Base-by-base conservation (phyloP, 2,329 filamentous ascomycete genomes). In the Colletotrichum siamense region DNA sequence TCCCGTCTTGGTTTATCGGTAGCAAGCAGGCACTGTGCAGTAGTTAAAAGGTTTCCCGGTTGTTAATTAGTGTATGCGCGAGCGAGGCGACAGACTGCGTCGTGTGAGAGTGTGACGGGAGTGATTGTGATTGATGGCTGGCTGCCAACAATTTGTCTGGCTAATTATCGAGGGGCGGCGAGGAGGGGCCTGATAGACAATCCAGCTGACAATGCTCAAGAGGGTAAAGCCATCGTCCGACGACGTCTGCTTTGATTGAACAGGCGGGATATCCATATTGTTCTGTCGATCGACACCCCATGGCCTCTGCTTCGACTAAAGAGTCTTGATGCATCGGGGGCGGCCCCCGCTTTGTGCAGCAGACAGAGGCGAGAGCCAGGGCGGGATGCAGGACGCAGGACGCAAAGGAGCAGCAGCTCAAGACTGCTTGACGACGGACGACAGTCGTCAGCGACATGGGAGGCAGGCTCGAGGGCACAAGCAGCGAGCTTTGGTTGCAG, bases 301-400 rank as follows among this genome's bases (percentile, higher is more conserved):
- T 55, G 63, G 24, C n/a, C 44, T 30, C 34, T 66, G 63, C 39
- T 28, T 70, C 36, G 30, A 71, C 64, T 52, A 59, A 34, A 62
- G 59, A 62, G 59, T 49, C 24, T 16, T 28, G 73, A 34, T 69
- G 73, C 57, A 69, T 76, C 39, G 70, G 70, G 70, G 64, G 57
- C 63, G 73, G 34, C 73, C 70, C 63, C 61, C 67, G 26, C 67
- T 13, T 65, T 26, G 59, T 65, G 66, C 66, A 73, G 59, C 61
- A 16, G 49, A 67, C 44, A 52, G 10, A 52, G 44, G 44, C 44
- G n/a, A n/a, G 66, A 57, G 67, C 32, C 55, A 73, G 57, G 66
- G 62, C 22, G 26, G 36, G 26, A 66, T 49, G 59, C 61, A 64
- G 10, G 30, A 36, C 18, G 32, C 49, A 39, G 18, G 62, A 44